These are phyloP conservation scores for Collybia nuda DNA, from an alignment of 768 basidiomycete genomes.

Conservation along the genomic window DNA sequence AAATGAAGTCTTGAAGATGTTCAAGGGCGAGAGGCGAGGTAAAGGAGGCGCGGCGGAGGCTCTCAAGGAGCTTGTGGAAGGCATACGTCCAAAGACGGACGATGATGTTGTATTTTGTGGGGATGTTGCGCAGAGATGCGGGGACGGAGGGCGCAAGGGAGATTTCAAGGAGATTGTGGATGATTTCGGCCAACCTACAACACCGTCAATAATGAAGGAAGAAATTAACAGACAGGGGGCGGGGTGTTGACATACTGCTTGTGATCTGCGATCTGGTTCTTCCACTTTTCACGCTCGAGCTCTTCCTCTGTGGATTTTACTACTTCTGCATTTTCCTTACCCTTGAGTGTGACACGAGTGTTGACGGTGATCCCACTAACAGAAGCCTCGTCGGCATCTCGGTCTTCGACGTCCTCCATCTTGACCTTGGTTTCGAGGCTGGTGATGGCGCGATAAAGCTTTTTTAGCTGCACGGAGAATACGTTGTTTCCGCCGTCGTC, in stretches of 20 bases:
- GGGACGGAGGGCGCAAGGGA: conserved; percentile 87
- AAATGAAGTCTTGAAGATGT: conserved; percentile 91
- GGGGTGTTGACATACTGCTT: conserved; percentile 63
- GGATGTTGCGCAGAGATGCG: conserved; percentile 84
- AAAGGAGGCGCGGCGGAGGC: conserved; percentile 83
- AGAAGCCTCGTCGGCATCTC: conserved; percentile 36
- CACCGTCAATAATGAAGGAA: neutral
- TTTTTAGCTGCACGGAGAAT: conserved; percentile 75
- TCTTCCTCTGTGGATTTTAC: conserved; percentile 41
- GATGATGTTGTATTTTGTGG: conserved; percentile 94
- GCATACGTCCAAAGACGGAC: conserved; percentile 89
- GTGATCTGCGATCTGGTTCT: conserved; percentile 71
- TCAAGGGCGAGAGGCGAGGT: conserved; percentile 74
- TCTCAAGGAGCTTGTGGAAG: conserved; percentile 89
- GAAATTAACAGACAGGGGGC: conserved; percentile 6
- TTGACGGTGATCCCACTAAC: conserved; percentile 28
- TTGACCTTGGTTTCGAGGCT: conserved; percentile 76
- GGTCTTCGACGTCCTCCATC: conserved; percentile 55
- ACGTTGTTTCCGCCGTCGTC: conserved; percentile 58
- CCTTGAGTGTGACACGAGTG: conserved; percentile 42
- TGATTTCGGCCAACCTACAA: conserved; percentile 84
- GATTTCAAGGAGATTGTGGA: conserved; percentile 84
- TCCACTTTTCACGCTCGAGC: conserved; percentile 75
- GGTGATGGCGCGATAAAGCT: conserved; percentile 80
- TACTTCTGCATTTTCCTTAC: conserved; percentile 30